Conservation (phyloP, 2,329 filamentous ascomycete genomes). For the Trichocomaceae sp. region DNA sequence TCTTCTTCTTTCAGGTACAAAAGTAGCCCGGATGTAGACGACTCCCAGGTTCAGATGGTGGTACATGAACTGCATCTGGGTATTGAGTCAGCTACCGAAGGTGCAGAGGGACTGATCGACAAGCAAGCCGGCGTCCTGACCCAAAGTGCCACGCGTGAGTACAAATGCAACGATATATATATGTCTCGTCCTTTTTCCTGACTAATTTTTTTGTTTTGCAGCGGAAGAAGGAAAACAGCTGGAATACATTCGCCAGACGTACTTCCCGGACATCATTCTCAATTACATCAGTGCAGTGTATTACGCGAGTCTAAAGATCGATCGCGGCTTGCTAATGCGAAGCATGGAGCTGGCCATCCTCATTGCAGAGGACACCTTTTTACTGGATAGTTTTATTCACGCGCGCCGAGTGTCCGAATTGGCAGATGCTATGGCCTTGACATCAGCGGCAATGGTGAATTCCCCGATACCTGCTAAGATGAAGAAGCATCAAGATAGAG, state of each 20-base stretch:
- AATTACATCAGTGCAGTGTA: constrained; percentile 77
- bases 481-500: constrained; percentile 33
- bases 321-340: constrained; percentile 69
- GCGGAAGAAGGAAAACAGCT: constrained; percentile 56
- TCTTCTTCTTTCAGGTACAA: constrained; percentile 13
- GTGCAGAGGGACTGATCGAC: constrained; percentile 52
- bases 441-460: constrained; percentile 63
- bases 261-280: constrained; percentile 78
- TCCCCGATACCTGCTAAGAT: constrained; percentile 38
- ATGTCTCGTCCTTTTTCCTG: not conserved
- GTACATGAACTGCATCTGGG: constrained; percentile 50
- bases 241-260: constrained; percentile 61
- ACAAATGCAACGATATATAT: too few species aligned
- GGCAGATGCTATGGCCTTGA: constrained; percentile 67
- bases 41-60: constrained; percentile 40
- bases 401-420: constrained; percentile 67
- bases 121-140: constrained; percentile 4
- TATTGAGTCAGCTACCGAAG: constrained; percentile 50
- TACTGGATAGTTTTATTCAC: constrained; percentile 59
- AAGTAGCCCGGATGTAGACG: constrained; percentile 25
- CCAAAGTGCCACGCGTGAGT: not conserved
- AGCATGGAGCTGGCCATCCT: constrained; percentile 82
- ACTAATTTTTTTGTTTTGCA: constrained; percentile 18
- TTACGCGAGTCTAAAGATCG: constrained; percentile 66
- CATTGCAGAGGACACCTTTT: constrained; percentile 62